Conservation (phyloP, 2,329 filamentous ascomycete genomes). For the Pleomassaria siparia region DNA sequence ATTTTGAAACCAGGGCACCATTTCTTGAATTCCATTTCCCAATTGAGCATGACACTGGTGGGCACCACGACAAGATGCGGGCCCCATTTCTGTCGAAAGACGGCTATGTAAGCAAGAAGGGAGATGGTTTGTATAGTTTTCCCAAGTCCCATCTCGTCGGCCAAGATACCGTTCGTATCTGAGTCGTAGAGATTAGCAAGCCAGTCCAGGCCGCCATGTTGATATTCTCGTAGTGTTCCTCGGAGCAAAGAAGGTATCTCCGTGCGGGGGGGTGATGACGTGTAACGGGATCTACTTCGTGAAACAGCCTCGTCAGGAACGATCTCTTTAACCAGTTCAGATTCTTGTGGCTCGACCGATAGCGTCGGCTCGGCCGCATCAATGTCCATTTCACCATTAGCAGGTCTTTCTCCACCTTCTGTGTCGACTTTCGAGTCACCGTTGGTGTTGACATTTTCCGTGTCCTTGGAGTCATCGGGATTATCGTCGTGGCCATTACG, state of each 20-base stretch:
- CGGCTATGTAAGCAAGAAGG: conserved; percentile 86
- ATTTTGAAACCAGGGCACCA: conserved; percentile 99
- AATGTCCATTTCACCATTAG: conserved; percentile 15
- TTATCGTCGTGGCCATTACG: conserved; percentile 25
- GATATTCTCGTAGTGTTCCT: conserved; percentile 89
- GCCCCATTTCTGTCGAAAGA: conserved; percentile 89
- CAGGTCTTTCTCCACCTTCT: not conserved
- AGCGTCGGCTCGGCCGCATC: conserved; percentile 4
- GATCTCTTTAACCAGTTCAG: conserved; percentile 13
- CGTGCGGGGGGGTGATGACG: conserved; percentile 33
- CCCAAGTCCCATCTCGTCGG: conserved; percentile 97
- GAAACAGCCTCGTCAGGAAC: conserved; percentile 16
- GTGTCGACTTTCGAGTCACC: not conserved
- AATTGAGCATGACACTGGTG: conserved; percentile 98
- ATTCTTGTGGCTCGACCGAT: conserved; percentile 17
- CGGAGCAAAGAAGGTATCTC: conserved; percentile 66
- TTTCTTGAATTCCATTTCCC: conserved; percentile 99
- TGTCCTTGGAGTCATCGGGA: conserved; percentile 43
- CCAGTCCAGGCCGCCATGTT: conserved; percentile 97
- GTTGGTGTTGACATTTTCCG: not conserved
- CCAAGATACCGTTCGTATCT: conserved; percentile 91
- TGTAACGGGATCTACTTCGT: conserved; percentile 25
- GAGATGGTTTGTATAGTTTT: conserved; percentile 99
- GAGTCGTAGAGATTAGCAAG: conserved; percentile 89
- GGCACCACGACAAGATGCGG: conserved; percentile 95